A percentile compares a stretch with the other conserved stretches of the same genome.
phyloP scores from a whole-genome alignment of 2,329 filamentous ascomycete genomes.

The Ophiocordyceps camponoti-saundersi region DNA sequence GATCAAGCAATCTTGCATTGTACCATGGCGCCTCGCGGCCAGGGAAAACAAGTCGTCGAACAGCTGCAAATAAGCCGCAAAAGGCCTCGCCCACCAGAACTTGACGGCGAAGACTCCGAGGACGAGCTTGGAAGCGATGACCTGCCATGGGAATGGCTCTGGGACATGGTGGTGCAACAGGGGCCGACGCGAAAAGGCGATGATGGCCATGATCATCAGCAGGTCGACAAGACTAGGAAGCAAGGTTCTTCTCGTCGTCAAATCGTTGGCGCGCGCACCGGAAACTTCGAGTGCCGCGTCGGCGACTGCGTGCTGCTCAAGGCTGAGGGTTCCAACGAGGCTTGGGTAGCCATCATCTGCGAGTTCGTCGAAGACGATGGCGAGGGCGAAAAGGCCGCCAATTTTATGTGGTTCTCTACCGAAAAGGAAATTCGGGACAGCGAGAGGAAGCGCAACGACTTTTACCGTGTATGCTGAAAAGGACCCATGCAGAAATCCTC shows the following conservation, averaged over 20 bases:
- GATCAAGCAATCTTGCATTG: neutral
- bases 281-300: slow-evolving; percentile 59
- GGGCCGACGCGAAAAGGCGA: slow-evolving; percentile 1
- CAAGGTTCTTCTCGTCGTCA: slow-evolving; percentile 17
- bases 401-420: slow-evolving; percentile 92
- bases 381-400: slow-evolving; percentile 51
- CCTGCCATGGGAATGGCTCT: slow-evolving; percentile 66
- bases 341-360: slow-evolving; percentile 83
- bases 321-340: slow-evolving; percentile 69
- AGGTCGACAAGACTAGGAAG: slow-evolving; percentile 17
- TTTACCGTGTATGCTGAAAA: slow-evolving; percentile 37
- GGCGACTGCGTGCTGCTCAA: slow-evolving; percentile 80
- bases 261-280: slow-evolving; percentile 73
- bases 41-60: neutral
- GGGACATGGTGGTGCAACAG: slow-evolving; percentile 22
- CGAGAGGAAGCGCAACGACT: slow-evolving; percentile 68
- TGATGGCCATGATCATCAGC: slow-evolving; percentile 9
- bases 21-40: neutral
- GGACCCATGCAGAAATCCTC: slow-evolving; percentile 3
- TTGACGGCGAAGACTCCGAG: slow-evolving; percentile 65
- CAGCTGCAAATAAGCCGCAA: neutral
- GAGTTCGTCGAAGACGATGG: slow-evolving; percentile 63
- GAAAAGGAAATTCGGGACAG: slow-evolving; percentile 78
- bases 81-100: slow-evolving; percentile 24
- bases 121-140: slow-evolving; percentile 68